A percentile compares a stretch with the other conserved stretches of the same genome.
These are phyloP conservation scores for Saccharomycopsis selenospora DNA, from an alignment of 805 yeast species.

Conservation along the genomic window DNA sequence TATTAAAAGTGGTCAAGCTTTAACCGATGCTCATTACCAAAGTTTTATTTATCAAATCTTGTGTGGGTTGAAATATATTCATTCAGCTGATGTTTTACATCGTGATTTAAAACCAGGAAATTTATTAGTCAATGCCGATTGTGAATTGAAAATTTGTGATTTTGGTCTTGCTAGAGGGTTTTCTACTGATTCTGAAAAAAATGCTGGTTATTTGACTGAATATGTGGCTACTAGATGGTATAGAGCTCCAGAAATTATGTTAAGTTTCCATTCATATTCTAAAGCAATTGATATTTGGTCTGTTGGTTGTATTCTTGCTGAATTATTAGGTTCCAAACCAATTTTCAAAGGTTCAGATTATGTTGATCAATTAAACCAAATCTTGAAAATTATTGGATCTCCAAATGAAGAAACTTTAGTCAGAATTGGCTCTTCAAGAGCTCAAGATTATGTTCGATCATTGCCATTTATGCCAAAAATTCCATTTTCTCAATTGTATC, in stretches of 20 bases:
- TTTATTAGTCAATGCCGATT: conserved; percentile 86
- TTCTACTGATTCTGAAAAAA: conserved; percentile 70
- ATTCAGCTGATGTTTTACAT: conserved; percentile 87
- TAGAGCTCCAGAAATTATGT: conserved; percentile 96
- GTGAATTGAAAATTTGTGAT: conserved; percentile 94
- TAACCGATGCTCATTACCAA: conserved; percentile 93
- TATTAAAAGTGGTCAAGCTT: conserved; percentile 84
- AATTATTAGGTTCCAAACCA: conserved; percentile 83
- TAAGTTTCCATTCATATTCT: conserved; percentile 88
- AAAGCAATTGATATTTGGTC: conserved; percentile 98
- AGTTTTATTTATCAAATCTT: conserved; percentile 85
- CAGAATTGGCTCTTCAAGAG: conserved; percentile 76
- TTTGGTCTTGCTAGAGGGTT: conserved; percentile 94
- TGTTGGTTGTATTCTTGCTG: conserved; percentile 95
- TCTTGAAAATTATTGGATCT: conserved; percentile 82
- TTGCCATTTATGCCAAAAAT: conserved; percentile 77
- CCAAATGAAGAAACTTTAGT: conserved; percentile 67
- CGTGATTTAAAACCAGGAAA: conserved; percentile 95
- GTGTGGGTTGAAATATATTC: conserved; percentile 86
- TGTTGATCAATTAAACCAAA: conserved; percentile 89
- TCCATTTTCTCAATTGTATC: conserved; percentile 65
- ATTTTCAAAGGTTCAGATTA: conserved; percentile 93
- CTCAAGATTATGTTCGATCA: conserved; percentile 84
- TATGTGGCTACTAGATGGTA: conserved; percentile 99
- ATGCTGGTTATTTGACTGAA: conserved; percentile 92